Percentiles rank a stretch among this genome's conserved stretches.
Conservation (phyloP, 495 filamentous ascomycete genomes). For the Letharia lupina region DNA sequence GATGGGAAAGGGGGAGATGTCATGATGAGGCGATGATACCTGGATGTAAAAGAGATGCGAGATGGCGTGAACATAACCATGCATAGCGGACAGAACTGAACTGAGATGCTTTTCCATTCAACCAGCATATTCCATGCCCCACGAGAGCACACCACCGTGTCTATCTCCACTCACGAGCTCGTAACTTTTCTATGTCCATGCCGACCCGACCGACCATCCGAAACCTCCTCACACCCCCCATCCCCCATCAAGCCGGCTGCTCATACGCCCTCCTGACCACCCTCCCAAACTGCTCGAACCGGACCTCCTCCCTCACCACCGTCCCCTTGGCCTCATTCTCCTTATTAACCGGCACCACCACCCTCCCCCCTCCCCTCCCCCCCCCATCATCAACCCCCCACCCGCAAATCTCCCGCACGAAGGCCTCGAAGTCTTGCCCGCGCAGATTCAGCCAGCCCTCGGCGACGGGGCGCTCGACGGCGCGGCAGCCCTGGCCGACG, state of each 20-base stretch:
- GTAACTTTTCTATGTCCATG: neutral
- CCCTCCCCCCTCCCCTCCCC: conserved; percentile 38
- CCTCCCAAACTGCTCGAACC: conserved; percentile 78
- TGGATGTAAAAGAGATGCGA: conserved; percentile 5
- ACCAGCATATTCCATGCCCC: neutral
- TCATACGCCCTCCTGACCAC: conserved; percentile 85
- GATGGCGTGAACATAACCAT: neutral
- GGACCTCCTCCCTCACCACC: conserved; percentile 91
- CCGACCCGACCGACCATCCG: neutral
- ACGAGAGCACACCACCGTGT: neutral
- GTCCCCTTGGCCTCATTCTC: conserved; percentile 98
- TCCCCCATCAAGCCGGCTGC: conserved; percentile 51
- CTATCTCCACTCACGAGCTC: neutral
- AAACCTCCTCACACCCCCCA: conserved; percentile 10
- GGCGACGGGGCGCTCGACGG: conserved; percentile 64
- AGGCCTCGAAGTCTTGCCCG: conserved; percentile 65
- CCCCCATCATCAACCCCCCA: conserved; percentile 59
- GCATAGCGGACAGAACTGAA: neutral
- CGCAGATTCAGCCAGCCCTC: conserved; percentile 81
- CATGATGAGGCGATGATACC: conserved; percentile 6
- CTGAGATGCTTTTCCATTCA: neutral
- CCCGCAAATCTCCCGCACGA: conserved; percentile 73
- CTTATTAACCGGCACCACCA: conserved; percentile 80
- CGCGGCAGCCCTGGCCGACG: conserved; percentile 78
- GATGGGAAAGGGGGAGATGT: conserved; percentile 17